These are phyloP conservation scores for Hypholoma fasciculare DNA, from an alignment of 768 basidiomycete species.

Conservation along the genomic window DNA sequence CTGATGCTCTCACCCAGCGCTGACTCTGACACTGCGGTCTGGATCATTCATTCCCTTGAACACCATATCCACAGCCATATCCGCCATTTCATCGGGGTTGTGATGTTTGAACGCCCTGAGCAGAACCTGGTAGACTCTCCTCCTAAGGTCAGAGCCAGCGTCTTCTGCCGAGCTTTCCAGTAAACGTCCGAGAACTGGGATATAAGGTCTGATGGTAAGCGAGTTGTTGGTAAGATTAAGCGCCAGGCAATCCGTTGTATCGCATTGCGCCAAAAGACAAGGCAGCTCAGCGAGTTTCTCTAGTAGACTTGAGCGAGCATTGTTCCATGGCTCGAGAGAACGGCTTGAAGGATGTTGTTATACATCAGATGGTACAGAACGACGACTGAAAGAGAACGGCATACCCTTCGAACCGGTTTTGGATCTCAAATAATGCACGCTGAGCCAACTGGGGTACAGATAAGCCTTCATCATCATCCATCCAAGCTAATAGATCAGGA, in stretches of 20 bases:
- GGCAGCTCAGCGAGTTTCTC: constrained; percentile 30
- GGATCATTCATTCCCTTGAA: constrained; percentile 50
- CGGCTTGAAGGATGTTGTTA: constrained; percentile 30
- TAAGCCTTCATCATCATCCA: constrained; percentile 49
- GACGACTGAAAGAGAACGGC: not conserved
- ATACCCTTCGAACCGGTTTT: constrained; percentile 42
- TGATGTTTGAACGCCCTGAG: constrained; percentile 44
- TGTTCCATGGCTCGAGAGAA: constrained; percentile 28
- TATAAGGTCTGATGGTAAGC: constrained; percentile 31
- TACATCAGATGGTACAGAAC: not conserved
- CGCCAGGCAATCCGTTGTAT: constrained; percentile 26
- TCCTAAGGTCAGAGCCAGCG: constrained; percentile 47
- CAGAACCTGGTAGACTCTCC: constrained; percentile 41
- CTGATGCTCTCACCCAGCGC: constrained; percentile 60
- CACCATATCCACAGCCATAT: constrained; percentile 37
- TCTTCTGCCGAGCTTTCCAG: constrained; percentile 49
- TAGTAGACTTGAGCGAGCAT: constrained; percentile 32
- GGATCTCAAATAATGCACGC: constrained; percentile 48
- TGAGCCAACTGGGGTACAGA: constrained; percentile 40
- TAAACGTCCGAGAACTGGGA: constrained; percentile 36
- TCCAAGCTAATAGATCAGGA: constrained; percentile 52
- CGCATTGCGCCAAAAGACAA: constrained; percentile 39
- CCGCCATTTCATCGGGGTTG: constrained; percentile 26
- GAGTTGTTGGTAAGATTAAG: constrained; percentile 22
- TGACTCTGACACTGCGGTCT: constrained; percentile 60